Percentiles rank a stretch among this genome's conserved stretches.
Evolutionary conservation across 139 green algal species (phyloP).

Genomic region (Klebsormidium nitens): DNA sequence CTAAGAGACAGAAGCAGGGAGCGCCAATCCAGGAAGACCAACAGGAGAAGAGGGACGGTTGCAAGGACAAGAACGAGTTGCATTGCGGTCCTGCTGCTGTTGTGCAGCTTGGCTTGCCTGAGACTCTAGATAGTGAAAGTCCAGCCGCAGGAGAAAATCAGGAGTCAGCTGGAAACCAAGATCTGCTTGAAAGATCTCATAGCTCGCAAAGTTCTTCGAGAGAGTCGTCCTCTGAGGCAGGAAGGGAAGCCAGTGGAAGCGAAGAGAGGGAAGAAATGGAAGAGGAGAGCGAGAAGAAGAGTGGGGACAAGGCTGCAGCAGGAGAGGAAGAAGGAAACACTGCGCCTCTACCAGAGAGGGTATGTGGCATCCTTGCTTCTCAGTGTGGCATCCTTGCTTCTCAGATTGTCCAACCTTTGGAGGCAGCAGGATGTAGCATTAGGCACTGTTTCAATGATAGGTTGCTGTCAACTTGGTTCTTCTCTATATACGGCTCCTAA

Average conservation of each 20-base stretch:
- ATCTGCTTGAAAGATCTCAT: too few species aligned
- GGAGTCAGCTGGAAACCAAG: neutral
- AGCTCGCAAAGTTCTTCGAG: too few species aligned
- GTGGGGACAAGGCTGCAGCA: slow-evolving; percentile 25
- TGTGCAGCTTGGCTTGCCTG: neutral
- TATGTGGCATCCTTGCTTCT: slow-evolving; percentile 5
- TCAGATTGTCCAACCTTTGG: neutral
- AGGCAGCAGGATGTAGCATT: neutral
- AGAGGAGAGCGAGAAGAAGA: slow-evolving; percentile 40
- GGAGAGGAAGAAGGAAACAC: slow-evolving; percentile 47
- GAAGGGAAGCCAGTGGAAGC: neutral
- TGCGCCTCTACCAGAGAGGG: slow-evolving; percentile 48
- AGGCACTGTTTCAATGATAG: slow-evolving; percentile 1
- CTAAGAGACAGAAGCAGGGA: neutral
- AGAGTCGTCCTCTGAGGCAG: too few species aligned
- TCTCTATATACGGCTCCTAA: neutral
- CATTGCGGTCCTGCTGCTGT: neutral
- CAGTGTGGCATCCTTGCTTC: neutral
- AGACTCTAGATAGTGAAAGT: neutral
- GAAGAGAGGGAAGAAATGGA: slow-evolving; percentile 22
- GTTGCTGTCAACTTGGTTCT: slow-evolving; percentile 5
- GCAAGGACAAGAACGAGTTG: slow-evolving; percentile 10
- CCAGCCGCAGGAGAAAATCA: slow-evolving; percentile 4
- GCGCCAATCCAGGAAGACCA: neutral
- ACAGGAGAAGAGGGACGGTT: slow-evolving; percentile 1